Evolutionary conservation across 2,329 filamentous ascomycete species (phyloP), one percentile per base, ranked within the genome.

Genomic region (Phoma sp.): DNA sequence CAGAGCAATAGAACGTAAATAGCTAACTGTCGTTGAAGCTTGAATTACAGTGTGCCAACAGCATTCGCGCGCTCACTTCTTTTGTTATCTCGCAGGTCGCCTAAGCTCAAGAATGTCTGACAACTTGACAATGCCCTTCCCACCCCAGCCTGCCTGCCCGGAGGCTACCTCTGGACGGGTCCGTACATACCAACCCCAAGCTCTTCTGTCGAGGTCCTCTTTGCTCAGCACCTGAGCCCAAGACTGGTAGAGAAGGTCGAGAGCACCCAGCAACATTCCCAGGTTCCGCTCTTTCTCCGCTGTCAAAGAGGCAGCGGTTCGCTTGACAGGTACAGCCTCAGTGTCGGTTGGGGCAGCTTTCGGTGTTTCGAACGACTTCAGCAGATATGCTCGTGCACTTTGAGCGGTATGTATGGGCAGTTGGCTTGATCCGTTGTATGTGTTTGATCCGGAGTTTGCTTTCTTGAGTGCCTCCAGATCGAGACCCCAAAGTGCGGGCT

Each of bases 161-260:
- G 81, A 76, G 53, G 90, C 86, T 2, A 96, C 89, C 17, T 91
- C 87, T 1, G 92, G 92, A 58, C 92, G 80, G 17, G 93, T 85
- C 18, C 84, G 82, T 1, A 89, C 80, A 74, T 96, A 96, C 92
- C 92, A 96, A 10, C 78, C 78, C 90, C 91, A 96, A 15, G 91
- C 90, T 54, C 87, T 83, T 57, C 82, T 81, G 69, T 96, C 90
- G 46, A 96, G 77, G 65, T 96, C 90, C 14, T 83, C 79, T 4
- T 77, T 76, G 21, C 75, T 80, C 28, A 96, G 71, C 25, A 85
- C 81, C n/a, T 78, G 75, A 1, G 82, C 81, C 92, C 92, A 96
- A 56, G 90, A 93, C 39, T 82, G 80, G 65, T 86, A 92, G 1
- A 96, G 72, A 17, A 91, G 71, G 57, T 92, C 84, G 51, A 96